Base-by-base conservation (phyloP, 352 stramenopile genomes). In the Phytophthora quininea region DNA sequence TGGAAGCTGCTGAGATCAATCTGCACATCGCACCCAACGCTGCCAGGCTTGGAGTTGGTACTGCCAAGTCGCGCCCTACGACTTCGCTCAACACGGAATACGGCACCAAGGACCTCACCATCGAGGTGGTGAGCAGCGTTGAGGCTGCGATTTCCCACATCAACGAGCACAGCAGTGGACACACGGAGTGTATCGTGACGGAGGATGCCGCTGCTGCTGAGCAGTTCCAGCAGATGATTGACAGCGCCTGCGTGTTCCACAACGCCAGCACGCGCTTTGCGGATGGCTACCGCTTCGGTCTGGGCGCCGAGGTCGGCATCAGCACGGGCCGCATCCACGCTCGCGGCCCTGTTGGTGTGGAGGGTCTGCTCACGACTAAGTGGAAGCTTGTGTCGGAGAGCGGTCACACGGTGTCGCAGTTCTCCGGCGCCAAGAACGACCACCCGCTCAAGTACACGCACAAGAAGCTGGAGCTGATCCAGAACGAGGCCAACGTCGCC, bases 241-340 rank as follows among this genome's bases (percentile, higher is more conserved):
- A 99, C 89, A 97, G 93, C 47, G 97, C 97, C 24, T 99, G 96
- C 71, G 97, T 99, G 27, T 99, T 99, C 84, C 96, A 99, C 82
- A 99, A 99, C 73, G 96, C 95, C 33, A 99, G 93, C 47, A 99
- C 97, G 52, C 89, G 94, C 15, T 96, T 95, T 64, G 93, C 96
- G 24, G 97, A 99, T 80, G 97, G 97, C 27, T 99, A 97, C 74
- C 89, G 97, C 30, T 99, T 99, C 82, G 98, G 98, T 15, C 79
- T 99, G 14, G 98, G 98, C 64, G 98, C 96, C 2, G 97, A 99
- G 77, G 96, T 99, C 38, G 98, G 98, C 11, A 99, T 99, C 64
- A 98, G 91, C 42, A 99, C 98, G 14, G 96, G 96, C 55, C 82
- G 96, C 30, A 99, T 99, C 72, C 97, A 99, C 81, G 93, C 97